Conservation (phyloP, 352 stramenopile species). For the Globisporangium canariense region DNA sequence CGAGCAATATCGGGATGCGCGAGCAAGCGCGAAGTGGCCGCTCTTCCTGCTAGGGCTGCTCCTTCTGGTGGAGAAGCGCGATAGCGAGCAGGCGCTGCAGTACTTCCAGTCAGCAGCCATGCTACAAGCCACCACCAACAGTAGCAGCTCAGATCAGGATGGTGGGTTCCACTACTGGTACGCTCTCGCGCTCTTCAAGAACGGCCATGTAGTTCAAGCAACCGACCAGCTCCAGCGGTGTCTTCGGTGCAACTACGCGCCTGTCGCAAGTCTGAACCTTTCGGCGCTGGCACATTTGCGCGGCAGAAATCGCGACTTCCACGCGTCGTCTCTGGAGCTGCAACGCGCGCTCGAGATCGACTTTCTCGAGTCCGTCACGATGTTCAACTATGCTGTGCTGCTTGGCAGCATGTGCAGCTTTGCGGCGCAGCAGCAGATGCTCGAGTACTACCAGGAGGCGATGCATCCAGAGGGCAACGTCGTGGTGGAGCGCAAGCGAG, state of each 20-base stretch:
- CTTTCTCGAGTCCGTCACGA: conserved; percentile 31
- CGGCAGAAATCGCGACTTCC: conserved; percentile 31
- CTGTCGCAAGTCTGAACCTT: conserved; percentile 47
- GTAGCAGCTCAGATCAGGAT: not conserved
- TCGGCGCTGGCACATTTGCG: conserved; percentile 41
- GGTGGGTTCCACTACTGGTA: conserved; percentile 57
- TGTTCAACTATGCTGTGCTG: conserved; percentile 74
- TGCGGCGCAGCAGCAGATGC: conserved; percentile 55
- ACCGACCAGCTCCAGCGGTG: conserved; percentile 34
- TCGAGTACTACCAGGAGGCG: conserved; percentile 33
- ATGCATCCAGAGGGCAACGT: not conserved
- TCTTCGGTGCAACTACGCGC: conserved; percentile 45
- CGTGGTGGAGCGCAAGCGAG: conserved; percentile 19
- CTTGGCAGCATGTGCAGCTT: conserved; percentile 45
- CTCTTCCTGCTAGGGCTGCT: conserved; percentile 49
- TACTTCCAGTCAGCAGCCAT: conserved; percentile 25
- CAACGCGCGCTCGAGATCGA: conserved; percentile 62
- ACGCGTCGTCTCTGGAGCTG: conserved; percentile 41
- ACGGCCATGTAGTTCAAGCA: conserved; percentile 16
- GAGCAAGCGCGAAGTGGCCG: conserved; percentile 19
- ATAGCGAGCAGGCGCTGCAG: conserved; percentile 25
- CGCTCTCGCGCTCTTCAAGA: conserved; percentile 41
- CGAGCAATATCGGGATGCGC: not conserved
- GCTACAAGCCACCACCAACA: not conserved
- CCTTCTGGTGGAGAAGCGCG: conserved; percentile 22